Evolutionary conservation across 805 yeast species (phyloP).

Genomic region (Candida oleophila): DNA sequence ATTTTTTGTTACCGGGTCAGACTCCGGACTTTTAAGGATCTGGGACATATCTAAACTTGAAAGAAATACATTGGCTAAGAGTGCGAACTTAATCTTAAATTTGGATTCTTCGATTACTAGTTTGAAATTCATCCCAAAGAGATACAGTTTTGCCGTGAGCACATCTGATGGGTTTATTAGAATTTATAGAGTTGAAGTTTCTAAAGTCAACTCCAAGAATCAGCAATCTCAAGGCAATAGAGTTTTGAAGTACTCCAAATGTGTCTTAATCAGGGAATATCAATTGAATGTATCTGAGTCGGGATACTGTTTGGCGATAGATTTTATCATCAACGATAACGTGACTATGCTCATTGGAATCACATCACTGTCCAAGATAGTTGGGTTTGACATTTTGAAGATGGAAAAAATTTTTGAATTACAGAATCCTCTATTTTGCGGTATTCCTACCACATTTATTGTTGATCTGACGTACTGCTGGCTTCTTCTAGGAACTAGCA

Average conservation of each 20-base stretch:
- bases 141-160: constrained; percentile 59
- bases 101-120: constrained; percentile 50
- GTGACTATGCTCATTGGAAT: constrained; percentile 46
- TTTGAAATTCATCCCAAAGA: constrained; percentile 49
- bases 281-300: constrained; percentile 29
- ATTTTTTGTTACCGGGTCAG: constrained; percentile 76
- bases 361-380: constrained; percentile 53
- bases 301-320: constrained; percentile 45
- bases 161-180: constrained; percentile 47
- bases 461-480: constrained; percentile 56
- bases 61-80: constrained; percentile 52
- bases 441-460: constrained; percentile 60
- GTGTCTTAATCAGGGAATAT: constrained; percentile 40
- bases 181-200: constrained; percentile 34
- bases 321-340: constrained; percentile 38
- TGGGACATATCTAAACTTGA: constrained; percentile 77
- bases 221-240: constrained; percentile 11
- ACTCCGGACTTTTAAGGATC: constrained; percentile 64
- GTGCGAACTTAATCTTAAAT: constrained; percentile 45
- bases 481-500: constrained; percentile 71
- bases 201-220: constrained; percentile 12
- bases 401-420: constrained; percentile 45
- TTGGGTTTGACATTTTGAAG: constrained; percentile 56
- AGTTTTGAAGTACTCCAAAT: constrained; percentile 26
- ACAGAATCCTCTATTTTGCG: constrained; percentile 61